Base-by-base conservation (phyloP, 2,329 filamentous ascomycete species). In the Hypomyces rosellus region DNA sequence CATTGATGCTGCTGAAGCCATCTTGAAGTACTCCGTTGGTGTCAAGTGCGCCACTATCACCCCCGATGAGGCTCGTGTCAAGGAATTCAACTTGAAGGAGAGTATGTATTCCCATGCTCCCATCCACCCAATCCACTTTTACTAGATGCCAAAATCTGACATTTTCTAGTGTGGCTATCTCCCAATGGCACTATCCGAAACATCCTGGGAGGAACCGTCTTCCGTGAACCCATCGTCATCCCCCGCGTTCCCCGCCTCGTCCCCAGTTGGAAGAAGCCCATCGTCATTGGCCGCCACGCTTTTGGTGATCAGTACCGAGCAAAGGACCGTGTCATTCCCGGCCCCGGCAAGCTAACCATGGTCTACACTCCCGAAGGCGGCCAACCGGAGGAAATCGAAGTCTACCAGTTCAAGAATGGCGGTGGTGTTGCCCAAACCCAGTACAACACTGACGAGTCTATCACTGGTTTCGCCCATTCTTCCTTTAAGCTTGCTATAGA, bases 11-110 rank as follows among this genome's bases (percentile, higher is more conserved):
- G 93, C 93, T 50, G 89, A 96, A 76, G 93, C 93, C 40, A 97
- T 97, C 77, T 91, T 96, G 82, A 96, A 96, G 80, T 96, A 97
- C 80, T 89, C 86, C 53, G 93, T 99, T 49, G 93, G 92, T 72
- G 89, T 99, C 76, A 99, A 99, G 81, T 99, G 93, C 73, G 93
- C 93, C 59, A 99, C 93, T 69, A 99, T 99, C 75, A 99, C 93
- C 40, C 93, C 93, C 37, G 93, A 99, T 69, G 93, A 99, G 81
- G 86, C 84, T 57, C 86, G 93, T 69, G 92, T 99, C 30, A 81
- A 97, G 78, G 93, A 97, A 74, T 99, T 97, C 74, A 91, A 96
- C 69, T 82, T 99, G 62, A 99, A 97, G 87, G 85, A 97, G 78
- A 97, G 87, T 91, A 74, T 71, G 85, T 70, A 36, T 22, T 44